Conservation (phyloP, 139 green algal genomes). For the Bryopsis sp. region DNA sequence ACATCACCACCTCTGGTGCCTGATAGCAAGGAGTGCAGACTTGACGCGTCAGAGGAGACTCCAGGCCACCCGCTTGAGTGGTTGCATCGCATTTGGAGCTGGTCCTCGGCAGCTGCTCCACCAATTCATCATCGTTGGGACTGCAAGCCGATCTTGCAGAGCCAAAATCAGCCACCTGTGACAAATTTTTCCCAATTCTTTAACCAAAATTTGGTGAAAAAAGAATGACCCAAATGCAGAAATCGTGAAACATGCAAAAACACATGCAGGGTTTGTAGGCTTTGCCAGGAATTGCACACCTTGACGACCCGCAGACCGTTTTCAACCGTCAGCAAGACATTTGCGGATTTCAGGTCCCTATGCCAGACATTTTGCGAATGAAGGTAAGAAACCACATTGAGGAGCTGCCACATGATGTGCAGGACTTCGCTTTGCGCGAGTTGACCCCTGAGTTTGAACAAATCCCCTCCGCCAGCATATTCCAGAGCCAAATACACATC, state of each 20-base stretch:
- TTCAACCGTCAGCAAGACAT: constrained; percentile 57
- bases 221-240: no score
- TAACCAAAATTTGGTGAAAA: no score
- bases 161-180: constrained; percentile 75
- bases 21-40: constrained; percentile 61
- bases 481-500: constrained; percentile 83
- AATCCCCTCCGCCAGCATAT: constrained; percentile 41
- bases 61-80: constrained; percentile 31
- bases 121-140: not conserved
- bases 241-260: no score
- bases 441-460: constrained; percentile 50
- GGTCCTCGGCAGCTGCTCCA: not conserved
- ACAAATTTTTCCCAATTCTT: not conserved
- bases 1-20: constrained; percentile 54
- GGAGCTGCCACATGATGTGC: constrained; percentile 49
- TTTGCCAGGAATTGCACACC: no score
- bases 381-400: constrained; percentile 49
- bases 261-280: no score
- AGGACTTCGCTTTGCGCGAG: constrained; percentile 44
- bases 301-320: constrained; percentile 18
- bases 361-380: constrained; percentile 77
- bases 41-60: constrained; percentile 59
- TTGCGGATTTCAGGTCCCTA: constrained; percentile 83
- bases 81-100: constrained; percentile 6
- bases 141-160: constrained; percentile 54